Conservation (phyloP, 345 rosid genomes). For the Pistacia vera region DNA sequence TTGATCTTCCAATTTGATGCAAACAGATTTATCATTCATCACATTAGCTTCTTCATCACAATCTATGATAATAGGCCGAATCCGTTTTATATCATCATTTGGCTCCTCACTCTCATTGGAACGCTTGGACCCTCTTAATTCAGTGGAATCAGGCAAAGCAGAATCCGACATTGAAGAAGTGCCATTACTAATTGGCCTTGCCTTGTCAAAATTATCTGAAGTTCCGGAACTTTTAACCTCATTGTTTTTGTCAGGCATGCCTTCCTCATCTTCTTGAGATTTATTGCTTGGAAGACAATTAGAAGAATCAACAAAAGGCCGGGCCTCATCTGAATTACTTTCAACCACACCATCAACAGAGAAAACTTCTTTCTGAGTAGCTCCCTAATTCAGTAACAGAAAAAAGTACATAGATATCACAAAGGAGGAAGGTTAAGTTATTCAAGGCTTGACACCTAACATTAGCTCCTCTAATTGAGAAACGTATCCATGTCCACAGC, state of each 20-base stretch:
- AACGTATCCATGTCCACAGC: slow-evolving; percentile 4
- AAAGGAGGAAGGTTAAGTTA: slow-evolving; percentile 14
- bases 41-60: slow-evolving; percentile 47
- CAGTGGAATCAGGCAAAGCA: slow-evolving; percentile 28
- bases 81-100: slow-evolving; percentile 44
- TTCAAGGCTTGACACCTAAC: background rate
- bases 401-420: slow-evolving; percentile 6
- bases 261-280: slow-evolving; percentile 30
- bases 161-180: slow-evolving; percentile 35
- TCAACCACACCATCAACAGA: slow-evolving; percentile 32
- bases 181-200: slow-evolving; percentile 34
- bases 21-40: slow-evolving; percentile 30
- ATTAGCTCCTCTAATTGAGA: background rate
- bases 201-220: slow-evolving; percentile 19
- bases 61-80: slow-evolving; percentile 36
- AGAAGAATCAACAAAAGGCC: slow-evolving; percentile 27
- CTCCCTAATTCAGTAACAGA: slow-evolving; percentile 29
- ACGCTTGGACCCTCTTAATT: slow-evolving; percentile 43
- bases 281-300: slow-evolving; percentile 18
- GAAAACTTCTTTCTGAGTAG: slow-evolving; percentile 21
- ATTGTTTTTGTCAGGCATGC: slow-evolving; percentile 18
- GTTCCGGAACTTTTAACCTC: slow-evolving; percentile 30
- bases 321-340: slow-evolving; percentile 31
- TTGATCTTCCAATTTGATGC: slow-evolving; percentile 32
- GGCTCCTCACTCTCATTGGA: slow-evolving; percentile 43